Evolutionary conservation across 352 stramenopile genomes (phyloP).

Genomic region (Hyphochytrium catenoides): DNA sequence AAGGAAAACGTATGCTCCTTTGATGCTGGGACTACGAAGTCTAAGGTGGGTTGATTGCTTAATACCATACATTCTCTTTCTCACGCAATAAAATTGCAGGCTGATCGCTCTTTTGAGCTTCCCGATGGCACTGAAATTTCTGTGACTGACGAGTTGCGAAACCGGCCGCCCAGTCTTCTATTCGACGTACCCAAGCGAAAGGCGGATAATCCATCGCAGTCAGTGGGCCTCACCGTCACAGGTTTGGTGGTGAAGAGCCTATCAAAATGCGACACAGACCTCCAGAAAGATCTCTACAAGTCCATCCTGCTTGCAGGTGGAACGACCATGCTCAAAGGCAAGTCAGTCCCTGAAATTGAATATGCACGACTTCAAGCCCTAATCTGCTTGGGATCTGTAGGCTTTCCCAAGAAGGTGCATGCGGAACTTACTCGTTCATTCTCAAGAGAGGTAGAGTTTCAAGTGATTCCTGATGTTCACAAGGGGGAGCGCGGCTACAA

Average conservation of each 20-base stretch:
- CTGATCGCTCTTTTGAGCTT: constrained; percentile 52
- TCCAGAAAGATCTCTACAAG: constrained; percentile 40
- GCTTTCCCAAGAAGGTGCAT: constrained; percentile 48
- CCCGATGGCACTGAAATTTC: constrained; percentile 58
- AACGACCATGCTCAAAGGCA: constrained; percentile 45
- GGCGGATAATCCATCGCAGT: constrained; percentile 64
- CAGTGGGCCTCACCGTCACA: no score
- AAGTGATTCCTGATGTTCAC: constrained; percentile 44
- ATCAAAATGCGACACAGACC: constrained; percentile 52
- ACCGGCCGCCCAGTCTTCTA: constrained; percentile 35
- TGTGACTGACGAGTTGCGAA: constrained; percentile 42
- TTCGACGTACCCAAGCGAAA: constrained; percentile 64
- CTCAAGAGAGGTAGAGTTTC: constrained; percentile 10
- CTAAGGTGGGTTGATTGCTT: no score
- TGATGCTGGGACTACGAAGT: no score
- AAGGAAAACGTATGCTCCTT: no score
- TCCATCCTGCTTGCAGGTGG: constrained; percentile 52
- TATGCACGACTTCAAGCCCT: background rate
- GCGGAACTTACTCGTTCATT: constrained; percentile 20
- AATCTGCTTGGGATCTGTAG: background rate
- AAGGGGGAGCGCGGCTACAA: constrained; percentile 59
- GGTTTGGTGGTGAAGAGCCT: constrained; percentile 54
- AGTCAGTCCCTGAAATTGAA: background rate
- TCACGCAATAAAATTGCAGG: no score
- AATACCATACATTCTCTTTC: no score